These are phyloP conservation scores for Pugionium dolabratum DNA, from an alignment of 345 rosid species.

Conservation along the genomic window DNA sequence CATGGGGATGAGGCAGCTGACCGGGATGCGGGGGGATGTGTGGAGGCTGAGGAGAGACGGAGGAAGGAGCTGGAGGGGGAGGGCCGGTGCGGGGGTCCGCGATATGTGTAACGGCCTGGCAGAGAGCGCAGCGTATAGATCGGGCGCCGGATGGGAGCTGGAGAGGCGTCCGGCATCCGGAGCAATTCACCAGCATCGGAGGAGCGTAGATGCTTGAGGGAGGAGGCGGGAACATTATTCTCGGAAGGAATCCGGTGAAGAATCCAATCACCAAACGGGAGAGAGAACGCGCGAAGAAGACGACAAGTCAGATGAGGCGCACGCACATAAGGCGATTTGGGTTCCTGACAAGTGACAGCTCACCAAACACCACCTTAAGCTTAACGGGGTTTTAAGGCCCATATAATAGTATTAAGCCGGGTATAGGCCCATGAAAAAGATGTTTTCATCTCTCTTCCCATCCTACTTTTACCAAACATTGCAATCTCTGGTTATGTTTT, in stretches of 20 bases:
- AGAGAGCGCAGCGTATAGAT: conserved; percentile 79
- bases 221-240: conserved; percentile 46
- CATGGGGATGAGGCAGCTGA: conserved; percentile 59
- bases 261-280: conserved; percentile 17
- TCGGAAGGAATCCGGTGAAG: conserved; percentile 7
- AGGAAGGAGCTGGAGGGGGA: conserved; percentile 36
- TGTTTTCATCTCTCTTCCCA: too few relatives aligned
- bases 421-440: neutral
- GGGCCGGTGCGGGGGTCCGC: conserved; percentile 68
- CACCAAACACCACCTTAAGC: conserved; percentile 9
- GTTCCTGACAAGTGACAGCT: neutral
- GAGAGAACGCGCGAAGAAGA: conserved; percentile 35
- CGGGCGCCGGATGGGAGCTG: conserved; percentile 77
- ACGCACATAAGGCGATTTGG: neutral
- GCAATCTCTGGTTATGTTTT: too few relatives aligned
- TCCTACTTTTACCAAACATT: too few relatives aligned
- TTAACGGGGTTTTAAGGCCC: neutral
- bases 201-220: conserved; percentile 41
- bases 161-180: conserved; percentile 71
- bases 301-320: conserved; percentile 17
- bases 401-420: neutral
- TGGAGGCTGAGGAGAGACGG: conserved; percentile 44
- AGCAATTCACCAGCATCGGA: conserved; percentile 71
- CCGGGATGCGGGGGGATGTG: conserved; percentile 58
- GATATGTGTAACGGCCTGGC: conserved; percentile 69